Conservation (phyloP, 2,329 filamentous ascomycete genomes). For the Incumbomyces delicatus region DNA sequence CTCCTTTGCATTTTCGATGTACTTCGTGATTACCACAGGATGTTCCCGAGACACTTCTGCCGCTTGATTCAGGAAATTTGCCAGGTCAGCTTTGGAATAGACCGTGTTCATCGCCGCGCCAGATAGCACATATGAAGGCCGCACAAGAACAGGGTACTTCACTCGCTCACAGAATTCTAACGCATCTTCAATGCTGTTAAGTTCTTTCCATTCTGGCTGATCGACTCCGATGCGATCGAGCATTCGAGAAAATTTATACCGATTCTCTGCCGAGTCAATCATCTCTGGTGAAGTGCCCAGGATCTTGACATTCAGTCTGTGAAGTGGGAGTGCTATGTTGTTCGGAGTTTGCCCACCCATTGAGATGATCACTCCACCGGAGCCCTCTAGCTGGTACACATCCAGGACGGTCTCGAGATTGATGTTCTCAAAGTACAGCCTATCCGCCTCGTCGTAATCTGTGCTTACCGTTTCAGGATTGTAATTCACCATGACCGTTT, state of each 20-base stretch:
- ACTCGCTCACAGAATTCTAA: slow-evolving; percentile 78
- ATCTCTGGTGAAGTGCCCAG: slow-evolving; percentile 95
- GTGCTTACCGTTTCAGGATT: slow-evolving; percentile 86
- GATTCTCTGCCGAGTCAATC: slow-evolving; percentile 95
- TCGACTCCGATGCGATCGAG: slow-evolving; percentile 89
- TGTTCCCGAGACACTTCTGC: slow-evolving; percentile 89
- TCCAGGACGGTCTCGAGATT: slow-evolving; percentile 82
- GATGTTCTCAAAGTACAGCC: slow-evolving; percentile 94
- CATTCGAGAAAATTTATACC: slow-evolving; percentile 98
- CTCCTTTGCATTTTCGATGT: slow-evolving; percentile 98
- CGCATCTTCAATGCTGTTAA: slow-evolving; percentile 89
- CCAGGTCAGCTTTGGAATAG: slow-evolving; percentile 87
- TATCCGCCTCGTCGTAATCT: slow-evolving; percentile 90
- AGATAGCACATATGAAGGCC: slow-evolving; percentile 92
- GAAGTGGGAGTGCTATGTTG: slow-evolving; percentile 86
- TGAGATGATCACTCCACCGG: slow-evolving; percentile 77
- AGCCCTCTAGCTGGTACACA: slow-evolving; percentile 79
- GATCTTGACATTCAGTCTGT: slow-evolving; percentile 82
- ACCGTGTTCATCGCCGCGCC: slow-evolving; percentile 99
- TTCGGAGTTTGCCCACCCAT: slow-evolving; percentile 98
- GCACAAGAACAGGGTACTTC: slow-evolving; percentile 84
- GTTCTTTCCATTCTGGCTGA: slow-evolving; percentile 95
- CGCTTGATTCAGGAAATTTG: slow-evolving; percentile 79
- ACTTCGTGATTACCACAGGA: slow-evolving; percentile 97
- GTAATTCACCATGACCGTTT: slow-evolving; percentile 94